These are phyloP conservation scores for Plasmodium yoelii DNA, from an alignment of 169 alveolate genomes.

Conservation along the genomic window DNA sequence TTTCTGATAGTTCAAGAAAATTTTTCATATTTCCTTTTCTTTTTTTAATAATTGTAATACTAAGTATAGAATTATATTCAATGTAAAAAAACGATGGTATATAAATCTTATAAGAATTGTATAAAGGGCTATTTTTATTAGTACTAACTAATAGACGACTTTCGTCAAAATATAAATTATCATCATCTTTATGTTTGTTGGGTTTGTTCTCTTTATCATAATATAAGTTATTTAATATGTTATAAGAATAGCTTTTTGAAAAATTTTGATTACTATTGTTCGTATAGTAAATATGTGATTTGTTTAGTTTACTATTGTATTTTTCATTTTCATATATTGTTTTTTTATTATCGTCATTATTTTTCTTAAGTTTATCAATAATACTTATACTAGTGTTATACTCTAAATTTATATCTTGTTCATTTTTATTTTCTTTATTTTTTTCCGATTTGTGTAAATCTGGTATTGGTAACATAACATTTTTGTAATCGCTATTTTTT, in stretches of 20 bases:
- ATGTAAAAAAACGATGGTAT: conserved; percentile 48
- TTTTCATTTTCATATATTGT: neutral
- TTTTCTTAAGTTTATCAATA: neutral
- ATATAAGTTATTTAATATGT: conserved; percentile 19
- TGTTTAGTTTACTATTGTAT: neutral
- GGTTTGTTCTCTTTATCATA: neutral
- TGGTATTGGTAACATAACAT: conserved; percentile 63
- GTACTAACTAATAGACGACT: conserved; percentile 27
- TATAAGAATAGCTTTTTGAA: conserved; percentile 22
- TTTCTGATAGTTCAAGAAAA: conserved; percentile 67
- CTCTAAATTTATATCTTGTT: too few relatives aligned
- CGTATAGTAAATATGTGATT: neutral
- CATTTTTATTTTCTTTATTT: neutral
- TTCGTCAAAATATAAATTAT: conserved; percentile 36
- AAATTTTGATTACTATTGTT: conserved; percentile 14
- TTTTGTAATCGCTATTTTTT: conserved; percentile 63
- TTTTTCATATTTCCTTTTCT: conserved; percentile 76
- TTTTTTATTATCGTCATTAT: neutral
- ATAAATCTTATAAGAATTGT: conserved; percentile 45
- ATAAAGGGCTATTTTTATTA: conserved; percentile 43
- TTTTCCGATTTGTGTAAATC: conserved; percentile 4
- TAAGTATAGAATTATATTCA: conserved; percentile 50
- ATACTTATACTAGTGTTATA: neutral
- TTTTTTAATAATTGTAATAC: conserved; percentile 33
- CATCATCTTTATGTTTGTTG: neutral